Evolutionary conservation across 1,284 basidiomycete species (phyloP), one percentile per base, ranked within the genome.

Genomic region (Spongiforma sp.): DNA sequence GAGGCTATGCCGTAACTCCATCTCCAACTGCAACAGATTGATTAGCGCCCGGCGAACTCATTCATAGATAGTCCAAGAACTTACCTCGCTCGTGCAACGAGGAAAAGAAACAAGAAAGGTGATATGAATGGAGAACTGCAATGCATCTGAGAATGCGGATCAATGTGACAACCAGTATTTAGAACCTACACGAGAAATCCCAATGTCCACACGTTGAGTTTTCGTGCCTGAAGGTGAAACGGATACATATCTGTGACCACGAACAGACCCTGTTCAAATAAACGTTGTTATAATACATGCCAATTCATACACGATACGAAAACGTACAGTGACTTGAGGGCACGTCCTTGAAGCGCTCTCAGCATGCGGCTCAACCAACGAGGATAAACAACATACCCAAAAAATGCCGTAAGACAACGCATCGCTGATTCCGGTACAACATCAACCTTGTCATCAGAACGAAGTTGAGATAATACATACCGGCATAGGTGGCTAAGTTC

Each of bases 1-100:
- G 82, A 84, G 2, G 85, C 90, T 57, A 89, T 85, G 14, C 88
- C 89, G 67, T 92, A 93, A 6, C 89, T 82, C 90, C 90, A 93
- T 50, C 89, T 78, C 87, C 88, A 91, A 59, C 82, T 87, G n/a
- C n/a, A n/a, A 60, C 14, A 52, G n/a, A 11, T 5, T 21, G 1
- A 58, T 63, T 34, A 62, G 43, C n/a, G 50, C 19, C 10, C 28
- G 34, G 14, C n/a, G n/a, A n/a, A n/a, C 24, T 37, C 19, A 7
- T 24, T 43, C 17, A 32, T 21, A 33, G 6, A 12, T 17, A 17
- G 55, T 28, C 4, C 33, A 26, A 36, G 10, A 26, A 61, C 77
- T 2, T 61, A 84, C 85, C 74, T 82, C 57, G 82, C 79, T 5
- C 86, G 81, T 4, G 88, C 89, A 50, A 88, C 87, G 15, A 91